Conservation (phyloP, 345 rosid genomes). For the Populus tremula region DNA sequence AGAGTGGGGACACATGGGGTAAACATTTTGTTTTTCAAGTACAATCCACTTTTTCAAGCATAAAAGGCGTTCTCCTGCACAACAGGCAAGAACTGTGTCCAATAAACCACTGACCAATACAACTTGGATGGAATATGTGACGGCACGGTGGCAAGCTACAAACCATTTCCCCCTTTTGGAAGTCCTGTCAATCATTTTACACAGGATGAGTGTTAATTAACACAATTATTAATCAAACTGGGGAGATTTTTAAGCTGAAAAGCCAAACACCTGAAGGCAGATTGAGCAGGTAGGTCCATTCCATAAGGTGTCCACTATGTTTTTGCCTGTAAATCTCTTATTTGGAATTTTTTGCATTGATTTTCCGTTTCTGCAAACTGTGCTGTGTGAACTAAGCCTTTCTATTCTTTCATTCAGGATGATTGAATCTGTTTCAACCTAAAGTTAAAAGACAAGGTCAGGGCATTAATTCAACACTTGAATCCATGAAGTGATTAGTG, state of each 20-base stretch:
- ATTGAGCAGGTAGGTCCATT: constrained; percentile 33
- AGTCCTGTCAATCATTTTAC: constrained; percentile 28
- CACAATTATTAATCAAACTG: neutral
- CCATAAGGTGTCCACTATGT: constrained; percentile 26
- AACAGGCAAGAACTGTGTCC: constrained; percentile 39
- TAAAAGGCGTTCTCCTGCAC: constrained; percentile 23
- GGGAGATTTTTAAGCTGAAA: neutral
- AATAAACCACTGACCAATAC: constrained; percentile 28
- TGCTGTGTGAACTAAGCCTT: constrained; percentile 1
- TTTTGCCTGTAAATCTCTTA: constrained; percentile 16
- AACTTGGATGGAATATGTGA: constrained; percentile 31
- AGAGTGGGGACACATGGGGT: neutral
- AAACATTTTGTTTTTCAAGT: neutral
- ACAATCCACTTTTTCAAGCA: neutral
- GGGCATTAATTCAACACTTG: neutral
- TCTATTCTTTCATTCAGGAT: constrained; percentile 3
- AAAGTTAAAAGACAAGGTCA: neutral
- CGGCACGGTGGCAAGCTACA: constrained; percentile 32
- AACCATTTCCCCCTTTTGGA: constrained; percentile 15
- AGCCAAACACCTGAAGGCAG: constrained; percentile 42
- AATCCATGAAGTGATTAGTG: neutral
- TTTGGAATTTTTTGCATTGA: constrained; percentile 6
- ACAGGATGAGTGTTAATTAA: neutral
- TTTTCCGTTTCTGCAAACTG: neutral
- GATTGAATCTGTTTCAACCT: constrained; percentile 3